These are phyloP conservation scores for Mimosa bimucronata DNA, from an alignment of 306 rosid genomes.

Conservation along the genomic window DNA sequence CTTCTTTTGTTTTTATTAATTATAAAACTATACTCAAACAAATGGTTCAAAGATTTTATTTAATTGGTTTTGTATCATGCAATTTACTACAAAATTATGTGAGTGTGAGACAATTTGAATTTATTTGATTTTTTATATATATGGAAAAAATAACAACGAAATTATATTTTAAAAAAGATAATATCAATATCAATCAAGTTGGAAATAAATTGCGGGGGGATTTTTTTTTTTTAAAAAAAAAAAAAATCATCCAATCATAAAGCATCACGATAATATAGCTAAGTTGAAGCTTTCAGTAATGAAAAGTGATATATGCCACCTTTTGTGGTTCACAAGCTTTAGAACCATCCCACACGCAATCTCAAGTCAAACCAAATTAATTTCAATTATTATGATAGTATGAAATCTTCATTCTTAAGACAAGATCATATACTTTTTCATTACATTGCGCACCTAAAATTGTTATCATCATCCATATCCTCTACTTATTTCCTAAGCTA, in stretches of 20 bases:
- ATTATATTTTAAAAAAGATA: neutral
- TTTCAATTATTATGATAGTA: neutral
- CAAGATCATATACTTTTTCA: neutral
- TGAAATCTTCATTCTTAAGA: neutral
- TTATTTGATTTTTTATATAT: neutral
- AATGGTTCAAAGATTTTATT: neutral
- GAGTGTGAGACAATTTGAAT: neutral
- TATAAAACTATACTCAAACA: neutral
- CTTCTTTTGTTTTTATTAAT: neutral
- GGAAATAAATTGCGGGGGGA: neutral
- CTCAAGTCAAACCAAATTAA: neutral
- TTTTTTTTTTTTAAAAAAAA: neutral
- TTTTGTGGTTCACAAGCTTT: neutral
- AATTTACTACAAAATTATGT: neutral
- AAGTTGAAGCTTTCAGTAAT: neutral
- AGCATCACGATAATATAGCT: neutral
- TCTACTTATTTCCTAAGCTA: neutral
- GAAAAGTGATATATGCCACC: neutral
- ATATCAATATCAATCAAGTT: neutral
- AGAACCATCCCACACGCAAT: conserved; percentile 1
- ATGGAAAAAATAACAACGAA: neutral
- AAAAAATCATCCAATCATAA: neutral
- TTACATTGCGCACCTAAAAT: neutral
- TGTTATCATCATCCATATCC: neutral
- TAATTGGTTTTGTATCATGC: neutral